phyloP scores from a whole-genome alignment of 106 monocot genomes.

The Vanilla planifolia region DNA sequence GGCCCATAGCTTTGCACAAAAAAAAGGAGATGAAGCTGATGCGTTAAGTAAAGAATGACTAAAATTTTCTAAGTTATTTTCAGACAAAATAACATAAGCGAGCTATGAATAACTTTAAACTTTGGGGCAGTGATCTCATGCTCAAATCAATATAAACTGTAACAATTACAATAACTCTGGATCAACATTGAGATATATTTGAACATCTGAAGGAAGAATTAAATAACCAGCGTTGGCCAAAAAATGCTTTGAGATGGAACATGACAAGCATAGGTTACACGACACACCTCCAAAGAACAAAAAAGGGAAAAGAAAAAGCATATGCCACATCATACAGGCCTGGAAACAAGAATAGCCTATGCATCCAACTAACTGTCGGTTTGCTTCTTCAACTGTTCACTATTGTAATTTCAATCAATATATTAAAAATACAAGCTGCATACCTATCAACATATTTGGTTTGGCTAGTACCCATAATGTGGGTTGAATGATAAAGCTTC shows the following conservation, averaged over 20 bases:
- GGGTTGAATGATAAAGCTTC: slow-evolving; percentile 78
- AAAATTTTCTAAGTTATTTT: too few relatives aligned
- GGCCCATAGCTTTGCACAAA: too few relatives aligned
- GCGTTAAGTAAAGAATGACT: too few relatives aligned
- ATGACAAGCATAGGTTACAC: neutral
- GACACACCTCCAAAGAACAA: neutral
- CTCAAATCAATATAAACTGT: too few relatives aligned
- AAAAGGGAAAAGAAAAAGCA: neutral
- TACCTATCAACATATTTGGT: neutral
- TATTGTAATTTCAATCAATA: neutral
- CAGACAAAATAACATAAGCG: too few relatives aligned
- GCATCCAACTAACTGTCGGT: neutral
- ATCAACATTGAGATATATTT: too few relatives aligned
- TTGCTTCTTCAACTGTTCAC: neutral
- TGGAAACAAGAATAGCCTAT: neutral
- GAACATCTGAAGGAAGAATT: too few relatives aligned
- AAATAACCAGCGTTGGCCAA: neutral
- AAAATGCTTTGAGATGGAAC: neutral
- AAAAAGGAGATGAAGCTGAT: too few relatives aligned
- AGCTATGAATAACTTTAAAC: too few relatives aligned
- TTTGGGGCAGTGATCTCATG: too few relatives aligned
- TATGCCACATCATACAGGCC: slow-evolving; percentile 2
- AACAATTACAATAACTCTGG: too few relatives aligned
- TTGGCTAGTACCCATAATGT: slow-evolving; percentile 3
- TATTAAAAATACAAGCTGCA: neutral